A percentile compares a stretch with the other conserved stretches of the same genome.
Evolutionary conservation across 2,329 filamentous ascomycete species (phyloP).

Genomic region (Cladorrhinum sp.): DNA sequence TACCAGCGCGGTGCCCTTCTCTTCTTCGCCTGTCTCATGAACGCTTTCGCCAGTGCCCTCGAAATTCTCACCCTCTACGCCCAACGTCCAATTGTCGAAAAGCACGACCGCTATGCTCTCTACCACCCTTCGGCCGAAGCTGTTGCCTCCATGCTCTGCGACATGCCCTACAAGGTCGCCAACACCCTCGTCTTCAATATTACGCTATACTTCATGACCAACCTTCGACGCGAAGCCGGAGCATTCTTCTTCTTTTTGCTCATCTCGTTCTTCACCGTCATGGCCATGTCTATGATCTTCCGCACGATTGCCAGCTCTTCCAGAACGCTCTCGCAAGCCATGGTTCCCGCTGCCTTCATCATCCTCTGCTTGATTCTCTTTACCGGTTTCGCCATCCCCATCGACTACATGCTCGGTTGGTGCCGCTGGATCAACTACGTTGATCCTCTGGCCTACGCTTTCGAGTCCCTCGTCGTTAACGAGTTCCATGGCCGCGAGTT

Average conservation of each 20-base stretch:
- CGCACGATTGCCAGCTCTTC: slow-evolving; percentile 75
- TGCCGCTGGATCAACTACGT: slow-evolving; percentile 81
- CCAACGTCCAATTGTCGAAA: slow-evolving; percentile 89
- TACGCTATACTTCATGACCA: slow-evolving; percentile 82
- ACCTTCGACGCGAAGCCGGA: slow-evolving; percentile 69
- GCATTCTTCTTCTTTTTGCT: slow-evolving; percentile 85
- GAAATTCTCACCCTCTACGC: slow-evolving; percentile 85
- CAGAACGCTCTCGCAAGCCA: slow-evolving; percentile 63
- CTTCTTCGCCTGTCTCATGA: slow-evolving; percentile 85
- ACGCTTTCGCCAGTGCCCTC: slow-evolving; percentile 75
- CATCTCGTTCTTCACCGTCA: slow-evolving; percentile 67
- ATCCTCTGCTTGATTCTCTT: slow-evolving; percentile 67
- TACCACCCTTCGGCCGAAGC: slow-evolving; percentile 90
- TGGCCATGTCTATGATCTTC: slow-evolving; percentile 86
- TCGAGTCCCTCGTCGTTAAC: slow-evolving; percentile 78
- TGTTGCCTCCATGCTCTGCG: slow-evolving; percentile 79
- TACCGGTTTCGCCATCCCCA: slow-evolving; percentile 66
- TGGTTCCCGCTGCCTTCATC: slow-evolving; percentile 57
- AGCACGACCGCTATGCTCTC: slow-evolving; percentile 79
- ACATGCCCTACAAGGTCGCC: slow-evolving; percentile 78
- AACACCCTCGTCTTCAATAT: slow-evolving; percentile 77
- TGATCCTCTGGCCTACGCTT: slow-evolving; percentile 75
- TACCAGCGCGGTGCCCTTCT: slow-evolving; percentile 75
- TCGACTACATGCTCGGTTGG: slow-evolving; percentile 72
- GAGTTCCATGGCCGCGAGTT: slow-evolving; percentile 71